These are phyloP conservation scores for Phytophthora cajani DNA, from an alignment of 352 stramenopile genomes.

Conservation along the genomic window DNA sequence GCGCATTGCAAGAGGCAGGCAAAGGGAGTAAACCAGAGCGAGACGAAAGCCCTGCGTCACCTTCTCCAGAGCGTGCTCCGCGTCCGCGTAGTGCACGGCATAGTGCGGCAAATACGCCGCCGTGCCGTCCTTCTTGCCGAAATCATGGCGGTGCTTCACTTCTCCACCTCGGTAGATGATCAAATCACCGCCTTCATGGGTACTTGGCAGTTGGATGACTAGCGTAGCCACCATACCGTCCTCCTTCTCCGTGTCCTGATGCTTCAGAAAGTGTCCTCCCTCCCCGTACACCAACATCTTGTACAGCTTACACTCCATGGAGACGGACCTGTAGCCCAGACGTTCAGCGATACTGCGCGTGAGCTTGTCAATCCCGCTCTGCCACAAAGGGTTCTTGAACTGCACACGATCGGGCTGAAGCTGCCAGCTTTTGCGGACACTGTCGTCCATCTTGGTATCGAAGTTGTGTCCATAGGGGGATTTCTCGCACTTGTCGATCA, in stretches of 20 bases:
- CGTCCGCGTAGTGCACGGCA: not conserved
- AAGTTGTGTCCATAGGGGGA: constrained; percentile 2
- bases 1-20: not conserved
- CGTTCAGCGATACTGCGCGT: not conserved
- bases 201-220: not conserved
- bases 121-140: not conserved
- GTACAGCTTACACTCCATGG: constrained; percentile 1
- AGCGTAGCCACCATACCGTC: not conserved
- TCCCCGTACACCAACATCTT: constrained; percentile 4
- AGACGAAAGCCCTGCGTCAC: not conserved
- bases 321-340: not conserved
- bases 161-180: not conserved
- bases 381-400: not conserved
- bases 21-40: not conserved
- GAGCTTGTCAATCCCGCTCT: not conserved
- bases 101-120: not conserved
- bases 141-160: not conserved
- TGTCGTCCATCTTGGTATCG: constrained; percentile 8
- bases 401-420: not conserved
- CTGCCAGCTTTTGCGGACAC: constrained; percentile 9
- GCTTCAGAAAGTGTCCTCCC: not conserved
- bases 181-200: not conserved
- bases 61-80: not conserved
- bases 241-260: not conserved
- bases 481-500: constrained; percentile 8